These are phyloP conservation scores for Neonothopanus nambi DNA, from an alignment of 1,284 basidiomycete genomes.

Conservation along the genomic window DNA sequence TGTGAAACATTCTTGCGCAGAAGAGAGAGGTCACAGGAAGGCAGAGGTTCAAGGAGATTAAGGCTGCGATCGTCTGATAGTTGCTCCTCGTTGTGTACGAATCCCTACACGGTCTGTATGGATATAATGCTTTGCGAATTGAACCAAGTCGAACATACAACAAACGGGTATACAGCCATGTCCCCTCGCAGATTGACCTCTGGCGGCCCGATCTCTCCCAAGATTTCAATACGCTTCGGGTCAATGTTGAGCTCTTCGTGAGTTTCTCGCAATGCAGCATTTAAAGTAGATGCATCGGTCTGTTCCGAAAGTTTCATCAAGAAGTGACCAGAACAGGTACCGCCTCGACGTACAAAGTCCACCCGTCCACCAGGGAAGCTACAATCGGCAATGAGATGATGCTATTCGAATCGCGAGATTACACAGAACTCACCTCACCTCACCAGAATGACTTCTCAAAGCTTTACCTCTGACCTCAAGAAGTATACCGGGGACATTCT, in stretches of 20 bases:
- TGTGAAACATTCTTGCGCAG: constrained; percentile 48
- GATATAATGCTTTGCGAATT: constrained; percentile 5
- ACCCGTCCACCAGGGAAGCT: constrained; percentile 81
- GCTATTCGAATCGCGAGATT: background rate
- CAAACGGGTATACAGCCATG: constrained; percentile 71
- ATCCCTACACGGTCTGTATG: constrained; percentile 49
- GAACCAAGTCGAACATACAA: constrained; percentile 48
- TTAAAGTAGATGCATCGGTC: constrained; percentile 56
- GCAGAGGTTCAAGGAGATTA: constrained; percentile 44
- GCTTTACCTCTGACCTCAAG: constrained; percentile 69
- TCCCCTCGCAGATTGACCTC: constrained; percentile 58
- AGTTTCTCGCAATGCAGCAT: constrained; percentile 70
- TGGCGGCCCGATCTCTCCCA: constrained; percentile 65
- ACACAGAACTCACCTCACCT: constrained; percentile 62
- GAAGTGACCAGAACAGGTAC: background rate
- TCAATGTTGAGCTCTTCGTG: constrained; percentile 70
- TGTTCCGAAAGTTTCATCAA: constrained; percentile 28
- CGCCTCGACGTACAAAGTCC: constrained; percentile 49
- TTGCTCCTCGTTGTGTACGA: constrained; percentile 42
- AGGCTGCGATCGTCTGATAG: too few relatives aligned
- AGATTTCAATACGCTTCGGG: constrained; percentile 57
- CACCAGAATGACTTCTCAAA: constrained; percentile 73
- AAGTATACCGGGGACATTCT: constrained; percentile 61
- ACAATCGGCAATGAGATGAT: constrained; percentile 4
- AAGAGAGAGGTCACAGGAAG: constrained; percentile 56